Percentiles rank a stretch among this genome's conserved stretches.
These are phyloP conservation scores for Nicotiana tomentosiformis DNA, from an alignment of 257 asterid species.

Conservation along the genomic window DNA sequence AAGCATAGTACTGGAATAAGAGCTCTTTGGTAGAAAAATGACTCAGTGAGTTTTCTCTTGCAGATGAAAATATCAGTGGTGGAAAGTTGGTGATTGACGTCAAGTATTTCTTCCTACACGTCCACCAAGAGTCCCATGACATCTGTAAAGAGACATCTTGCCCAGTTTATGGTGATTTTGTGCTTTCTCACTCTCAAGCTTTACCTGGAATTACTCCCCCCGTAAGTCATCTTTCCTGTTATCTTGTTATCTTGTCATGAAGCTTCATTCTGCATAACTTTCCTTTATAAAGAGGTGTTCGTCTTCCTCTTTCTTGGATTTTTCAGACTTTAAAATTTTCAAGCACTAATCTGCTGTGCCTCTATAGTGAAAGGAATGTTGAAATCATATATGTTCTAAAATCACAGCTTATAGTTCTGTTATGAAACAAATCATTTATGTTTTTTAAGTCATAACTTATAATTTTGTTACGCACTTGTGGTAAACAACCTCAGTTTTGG, in stretches of 20 bases:
- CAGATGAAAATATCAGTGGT: slow-evolving; percentile 25
- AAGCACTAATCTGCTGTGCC: neutral
- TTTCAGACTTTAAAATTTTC: neutral
- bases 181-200: slow-evolving; percentile 24
- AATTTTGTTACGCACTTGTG: neutral
- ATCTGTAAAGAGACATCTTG: slow-evolving; percentile 26
- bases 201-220: slow-evolving; percentile 33
- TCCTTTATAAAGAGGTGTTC: neutral
- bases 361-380: neutral
- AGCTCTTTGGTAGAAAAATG: neutral
- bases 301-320: neutral
- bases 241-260: neutral
- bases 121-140: slow-evolving; percentile 31
- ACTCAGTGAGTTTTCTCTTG: neutral
- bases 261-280: neutral
- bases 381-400: neutral
- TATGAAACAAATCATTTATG: neutral
- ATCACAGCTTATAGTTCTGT: neutral
- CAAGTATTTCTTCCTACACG: slow-evolving; percentile 24
- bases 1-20: neutral
- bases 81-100: slow-evolving; percentile 31
- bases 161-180: slow-evolving; percentile 35
- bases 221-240: slow-evolving; percentile 17
- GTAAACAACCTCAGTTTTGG: neutral
- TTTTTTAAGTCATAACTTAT: neutral